Conservation (phyloP, 768 basidiomycete genomes). For the Astraeus odoratus region DNA sequence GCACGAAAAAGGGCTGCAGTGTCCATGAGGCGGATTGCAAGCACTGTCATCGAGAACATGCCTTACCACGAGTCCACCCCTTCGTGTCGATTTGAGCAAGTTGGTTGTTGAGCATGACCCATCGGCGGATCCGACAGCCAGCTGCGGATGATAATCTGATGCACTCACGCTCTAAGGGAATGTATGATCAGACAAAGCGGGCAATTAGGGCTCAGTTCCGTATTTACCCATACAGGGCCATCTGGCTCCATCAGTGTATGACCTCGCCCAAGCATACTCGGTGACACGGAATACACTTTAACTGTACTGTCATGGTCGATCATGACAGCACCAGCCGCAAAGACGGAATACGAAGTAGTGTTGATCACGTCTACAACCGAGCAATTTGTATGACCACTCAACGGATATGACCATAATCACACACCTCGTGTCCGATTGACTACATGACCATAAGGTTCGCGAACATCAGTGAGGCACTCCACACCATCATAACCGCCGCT, state of each 20-base stretch:
- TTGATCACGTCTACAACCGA: slow-evolving; percentile 57
- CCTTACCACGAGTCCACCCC: slow-evolving; percentile 68
- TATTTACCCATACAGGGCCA: slow-evolving; percentile 80
- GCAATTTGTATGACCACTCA: background rate
- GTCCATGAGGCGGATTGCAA: background rate
- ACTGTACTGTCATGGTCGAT: slow-evolving; percentile 79
- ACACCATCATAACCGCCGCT: slow-evolving; percentile 80
- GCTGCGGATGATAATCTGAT: slow-evolving; percentile 84
- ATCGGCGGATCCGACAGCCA: slow-evolving; percentile 79
- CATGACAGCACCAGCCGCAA: slow-evolving; percentile 63
- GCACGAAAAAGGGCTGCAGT: slow-evolving; percentile 63
- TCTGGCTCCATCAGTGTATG: slow-evolving; percentile 66
- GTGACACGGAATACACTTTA: slow-evolving; percentile 66
- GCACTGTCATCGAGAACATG: background rate
- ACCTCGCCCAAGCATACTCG: slow-evolving; percentile 67
- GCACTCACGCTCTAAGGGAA: slow-evolving; percentile 51
- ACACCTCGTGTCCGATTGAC: slow-evolving; percentile 76
- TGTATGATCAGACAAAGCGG: background rate
- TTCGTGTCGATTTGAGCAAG: slow-evolving; percentile 54
- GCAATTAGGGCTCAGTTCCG: background rate
- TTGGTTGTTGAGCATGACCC: slow-evolving; percentile 76
- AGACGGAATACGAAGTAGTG: slow-evolving; percentile 58
- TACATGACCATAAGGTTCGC: slow-evolving; percentile 58
- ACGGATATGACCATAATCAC: slow-evolving; percentile 2
- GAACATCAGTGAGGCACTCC: slow-evolving; percentile 68